phyloP scores from a whole-genome alignment of 257 asterid genomes.

The Nyctanthes arbortristis region DNA sequence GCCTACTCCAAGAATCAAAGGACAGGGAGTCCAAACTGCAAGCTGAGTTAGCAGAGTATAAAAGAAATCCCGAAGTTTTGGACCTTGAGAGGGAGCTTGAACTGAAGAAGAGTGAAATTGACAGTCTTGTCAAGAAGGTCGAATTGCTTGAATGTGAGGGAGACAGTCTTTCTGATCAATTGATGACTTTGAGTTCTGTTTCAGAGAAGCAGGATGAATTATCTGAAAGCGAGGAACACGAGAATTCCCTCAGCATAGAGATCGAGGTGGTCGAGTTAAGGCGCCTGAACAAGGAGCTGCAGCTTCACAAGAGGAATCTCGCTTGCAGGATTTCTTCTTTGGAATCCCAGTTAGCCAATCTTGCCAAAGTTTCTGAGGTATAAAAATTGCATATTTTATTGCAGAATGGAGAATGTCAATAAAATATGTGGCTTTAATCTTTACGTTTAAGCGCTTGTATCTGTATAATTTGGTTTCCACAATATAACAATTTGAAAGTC shows the following conservation, averaged over 20 bases:
- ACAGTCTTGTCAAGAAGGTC: slow-evolving; percentile 54
- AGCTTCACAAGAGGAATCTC: slow-evolving; percentile 85
- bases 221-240: slow-evolving; percentile 31
- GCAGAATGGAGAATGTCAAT: background rate
- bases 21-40: slow-evolving; percentile 76
- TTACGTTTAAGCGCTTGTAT: background rate
- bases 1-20: slow-evolving; percentile 75
- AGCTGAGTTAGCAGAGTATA: slow-evolving; percentile 60
- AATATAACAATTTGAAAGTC: slow-evolving; percentile 1
- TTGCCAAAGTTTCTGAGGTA: slow-evolving; percentile 66
- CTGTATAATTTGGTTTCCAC: background rate
- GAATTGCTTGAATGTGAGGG: slow-evolving; percentile 60
- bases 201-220: slow-evolving; percentile 43
- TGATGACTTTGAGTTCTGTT: slow-evolving; percentile 41
- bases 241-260: slow-evolving; percentile 43
- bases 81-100: slow-evolving; percentile 69
- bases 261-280: slow-evolving; percentile 87
- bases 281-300: slow-evolving; percentile 92
- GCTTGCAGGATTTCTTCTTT: slow-evolving; percentile 63
- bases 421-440: background rate
- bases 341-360: slow-evolving; percentile 60
- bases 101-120: slow-evolving; percentile 55
- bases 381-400: slow-evolving; percentile 9
- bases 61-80: slow-evolving; percentile 42
- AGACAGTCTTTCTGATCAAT: slow-evolving; percentile 49